Evolutionary conservation across 345 rosid genomes (phyloP), one percentile per base, ranked within the genome.

Genomic region (Sapria himalayana): DNA sequence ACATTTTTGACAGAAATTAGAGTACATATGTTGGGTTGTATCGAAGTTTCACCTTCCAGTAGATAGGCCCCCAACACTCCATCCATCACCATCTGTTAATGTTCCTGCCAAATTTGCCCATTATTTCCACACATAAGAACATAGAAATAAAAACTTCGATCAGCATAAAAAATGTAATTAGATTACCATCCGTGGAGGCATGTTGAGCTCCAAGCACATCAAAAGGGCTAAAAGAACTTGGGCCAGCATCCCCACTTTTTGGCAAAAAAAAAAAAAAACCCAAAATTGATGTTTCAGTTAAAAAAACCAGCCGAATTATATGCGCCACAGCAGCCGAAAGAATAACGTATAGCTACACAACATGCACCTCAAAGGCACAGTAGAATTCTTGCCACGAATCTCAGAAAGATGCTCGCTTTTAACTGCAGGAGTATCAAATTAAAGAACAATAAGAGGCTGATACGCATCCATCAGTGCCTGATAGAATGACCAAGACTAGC

Each of bases 321-420:
- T 12, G 31, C 31, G 20, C 12, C 11, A 1, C 7, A 8, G 10
- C 1, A 11, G 21, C 23, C 3, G 23, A 29, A 51, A 6, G 33
- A 22, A 50, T 33, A 13, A 32, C 21, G 44, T n/a, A 9, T 19
- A 20, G 29, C 10, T 21, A 39, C 21, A 20, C 17, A 55, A 54
- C 3, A 33, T 15, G 36, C 41, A 76, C 92, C 69, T 71, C 24
- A 39, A 15, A 69, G 62, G 55, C 41, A 60, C 10, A 15, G 67
- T 43, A 54, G 66, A 56, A 57, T 59, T 76, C 67, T 66, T 76
- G 55, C 70, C 70, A 25, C 76, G 93, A 64, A 89, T 76, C 62
- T 89, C 93, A 22, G 74, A 63, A 54, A 89, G 93, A 58, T 89
- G 76, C 71, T 89, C 98, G 39, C 61, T 52, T 58, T 74, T 89